Evolutionary conservation across 805 yeast species (phyloP).

Genomic region (Danielia reshetovae): DNA sequence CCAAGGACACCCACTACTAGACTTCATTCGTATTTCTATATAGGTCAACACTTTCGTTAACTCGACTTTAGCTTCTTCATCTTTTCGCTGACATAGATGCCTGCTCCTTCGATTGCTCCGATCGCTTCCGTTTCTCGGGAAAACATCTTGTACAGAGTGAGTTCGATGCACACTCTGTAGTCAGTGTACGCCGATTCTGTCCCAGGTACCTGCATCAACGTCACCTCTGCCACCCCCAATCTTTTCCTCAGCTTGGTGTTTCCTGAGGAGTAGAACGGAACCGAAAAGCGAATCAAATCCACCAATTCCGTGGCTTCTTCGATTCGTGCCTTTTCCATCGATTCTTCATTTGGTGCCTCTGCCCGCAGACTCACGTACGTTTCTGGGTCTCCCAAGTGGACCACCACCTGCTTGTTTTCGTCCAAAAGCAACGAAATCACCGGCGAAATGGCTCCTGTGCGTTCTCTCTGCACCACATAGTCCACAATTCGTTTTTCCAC

Average conservation of each 20-base stretch:
- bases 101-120: neutral
- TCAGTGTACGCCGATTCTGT: constrained; percentile 5
- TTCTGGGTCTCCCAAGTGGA: constrained; percentile 17
- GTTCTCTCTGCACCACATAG: constrained; percentile 17
- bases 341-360: constrained; percentile 6
- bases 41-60: too few species aligned
- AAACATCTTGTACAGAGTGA: constrained; percentile 15
- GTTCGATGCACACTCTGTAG: constrained; percentile 18
- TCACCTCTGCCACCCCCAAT: constrained; percentile 31
- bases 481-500: constrained; percentile 26
- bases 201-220: constrained; percentile 21
- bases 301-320: constrained; percentile 2
- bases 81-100: neutral
- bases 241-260: constrained; percentile 18
- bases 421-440: constrained; percentile 21
- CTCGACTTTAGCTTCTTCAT: neutral
- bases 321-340: constrained; percentile 4
- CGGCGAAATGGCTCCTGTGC: constrained; percentile 2
- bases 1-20: constrained; percentile 1
- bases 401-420: constrained; percentile 29
- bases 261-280: constrained; percentile 26
- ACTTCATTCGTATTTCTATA: neutral
- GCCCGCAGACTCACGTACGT: constrained; percentile 19
- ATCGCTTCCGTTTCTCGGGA: constrained; percentile 1
- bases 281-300: constrained; percentile 30